Percentiles rank a stretch among this genome's conserved stretches.
Conservation (phyloP, 202 grass and related monocot genomes). For the Alloteropsis angusta region DNA sequence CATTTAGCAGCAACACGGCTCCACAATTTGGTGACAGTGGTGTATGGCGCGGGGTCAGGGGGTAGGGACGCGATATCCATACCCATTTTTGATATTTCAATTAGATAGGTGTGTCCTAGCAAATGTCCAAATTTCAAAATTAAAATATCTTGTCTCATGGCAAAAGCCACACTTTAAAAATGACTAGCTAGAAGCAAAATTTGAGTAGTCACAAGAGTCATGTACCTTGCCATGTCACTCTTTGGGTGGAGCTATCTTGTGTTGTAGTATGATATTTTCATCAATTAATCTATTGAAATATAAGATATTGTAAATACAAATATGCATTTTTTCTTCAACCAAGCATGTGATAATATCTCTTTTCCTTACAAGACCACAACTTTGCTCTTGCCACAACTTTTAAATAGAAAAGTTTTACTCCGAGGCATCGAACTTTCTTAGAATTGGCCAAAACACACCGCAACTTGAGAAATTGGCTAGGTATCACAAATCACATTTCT, state of each 20-base stretch:
- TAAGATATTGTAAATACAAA: background rate
- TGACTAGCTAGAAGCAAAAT: too few relatives aligned
- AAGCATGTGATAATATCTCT: conserved; percentile 26
- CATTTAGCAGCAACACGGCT: background rate
- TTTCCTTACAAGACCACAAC: background rate
- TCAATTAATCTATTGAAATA: background rate
- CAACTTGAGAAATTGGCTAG: too few relatives aligned
- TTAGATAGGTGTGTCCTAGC: background rate
- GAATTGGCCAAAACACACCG: too few relatives aligned
- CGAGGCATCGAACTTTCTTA: too few relatives aligned
- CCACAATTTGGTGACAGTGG: background rate
- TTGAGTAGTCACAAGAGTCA: background rate
- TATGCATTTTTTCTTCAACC: background rate
- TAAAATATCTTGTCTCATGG: background rate
- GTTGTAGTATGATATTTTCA: background rate
- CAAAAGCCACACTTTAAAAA: background rate
- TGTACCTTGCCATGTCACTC: background rate
- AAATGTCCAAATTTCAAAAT: background rate
- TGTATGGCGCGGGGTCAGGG: background rate
- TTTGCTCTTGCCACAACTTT: too few relatives aligned
- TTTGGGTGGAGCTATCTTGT: background rate
- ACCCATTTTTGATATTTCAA: background rate
- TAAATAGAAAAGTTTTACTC: too few relatives aligned
- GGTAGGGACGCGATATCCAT: background rate
- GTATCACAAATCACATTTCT: too few relatives aligned